Percentiles rank a stretch among this genome's conserved stretches.
Conservation (phyloP, 2,329 filamentous ascomycete genomes). For the Juglanconis oblonga region DNA sequence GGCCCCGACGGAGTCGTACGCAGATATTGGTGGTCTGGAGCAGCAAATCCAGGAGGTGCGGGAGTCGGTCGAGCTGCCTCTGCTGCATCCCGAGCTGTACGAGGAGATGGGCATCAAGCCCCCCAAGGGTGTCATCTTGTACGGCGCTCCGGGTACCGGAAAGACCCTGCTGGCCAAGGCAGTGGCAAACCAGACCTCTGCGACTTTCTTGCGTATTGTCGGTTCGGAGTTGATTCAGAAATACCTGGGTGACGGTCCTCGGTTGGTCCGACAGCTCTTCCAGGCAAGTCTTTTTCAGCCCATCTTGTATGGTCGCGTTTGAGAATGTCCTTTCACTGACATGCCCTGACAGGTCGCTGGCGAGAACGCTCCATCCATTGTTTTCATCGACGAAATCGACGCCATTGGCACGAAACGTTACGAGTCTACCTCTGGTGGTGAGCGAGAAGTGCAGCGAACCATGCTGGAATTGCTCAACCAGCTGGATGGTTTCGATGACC, state of each 20-base stretch:
- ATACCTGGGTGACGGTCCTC: slow-evolving; percentile 92
- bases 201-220: slow-evolving; percentile 95
- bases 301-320: not conserved
- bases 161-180: slow-evolving; percentile 96
- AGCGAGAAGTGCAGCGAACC: slow-evolving; percentile 95
- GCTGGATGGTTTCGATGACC: slow-evolving; percentile 97
- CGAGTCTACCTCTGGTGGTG: slow-evolving; percentile 93
- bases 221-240: slow-evolving; percentile 98
- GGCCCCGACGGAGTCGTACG: slow-evolving; percentile 95
- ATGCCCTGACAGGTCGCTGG: slow-evolving; percentile 67
- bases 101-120: slow-evolving; percentile 99
- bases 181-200: slow-evolving; percentile 97
- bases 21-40: slow-evolving; percentile 96
- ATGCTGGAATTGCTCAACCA: slow-evolving; percentile 99
- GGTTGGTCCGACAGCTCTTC: slow-evolving; percentile 93
- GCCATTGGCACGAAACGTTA: slow-evolving; percentile 99
- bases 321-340: slow-evolving; percentile 22
- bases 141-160: slow-evolving; percentile 93
- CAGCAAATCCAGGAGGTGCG: slow-evolving; percentile 95
- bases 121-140: slow-evolving; percentile 98
- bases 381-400: slow-evolving; percentile 99
- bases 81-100: slow-evolving; percentile 94
- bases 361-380: slow-evolving; percentile 93
- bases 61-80: slow-evolving; percentile 91
- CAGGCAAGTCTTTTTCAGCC: slow-evolving; percentile 49